These are phyloP conservation scores for Phytopythium helicoides DNA, from an alignment of 352 stramenopile species.

Conservation along the genomic window DNA sequence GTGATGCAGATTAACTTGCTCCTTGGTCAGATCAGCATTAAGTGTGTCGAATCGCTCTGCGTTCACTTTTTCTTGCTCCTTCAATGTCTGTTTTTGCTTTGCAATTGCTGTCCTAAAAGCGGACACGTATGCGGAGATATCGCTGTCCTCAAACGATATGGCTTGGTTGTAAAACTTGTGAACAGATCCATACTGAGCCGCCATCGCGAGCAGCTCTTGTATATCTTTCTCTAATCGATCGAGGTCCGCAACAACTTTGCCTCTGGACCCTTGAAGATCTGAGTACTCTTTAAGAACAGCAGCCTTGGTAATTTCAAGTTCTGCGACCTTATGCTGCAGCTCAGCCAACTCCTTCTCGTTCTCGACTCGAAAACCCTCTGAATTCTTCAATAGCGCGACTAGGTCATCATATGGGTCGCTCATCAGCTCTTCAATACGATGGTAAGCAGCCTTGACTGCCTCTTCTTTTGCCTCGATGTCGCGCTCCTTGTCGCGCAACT, in stretches of 20 bases:
- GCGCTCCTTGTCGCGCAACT: conserved; percentile 29
- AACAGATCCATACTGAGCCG: conserved; percentile 39
- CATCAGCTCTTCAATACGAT: conserved; percentile 67
- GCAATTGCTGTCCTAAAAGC: too few relatives aligned
- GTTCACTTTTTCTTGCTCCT: conserved; percentile 33
- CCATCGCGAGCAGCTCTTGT: conserved; percentile 42
- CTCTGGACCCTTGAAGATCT: conserved; percentile 32
- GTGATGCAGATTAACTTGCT: conserved; percentile 27
- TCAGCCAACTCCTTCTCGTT: conserved; percentile 28
- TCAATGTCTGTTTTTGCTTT: conserved; percentile 21
- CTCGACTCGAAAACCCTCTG: conserved; percentile 48
- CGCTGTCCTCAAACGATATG: conserved; percentile 47
- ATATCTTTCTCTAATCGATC: conserved; percentile 34
- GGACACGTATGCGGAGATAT: conserved; percentile 8
- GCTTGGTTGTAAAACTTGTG: conserved; percentile 57
- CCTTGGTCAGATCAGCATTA: conserved; percentile 41
- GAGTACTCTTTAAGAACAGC: conserved; percentile 30
- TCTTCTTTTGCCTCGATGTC: conserved; percentile 41
- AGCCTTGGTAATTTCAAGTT: conserved; percentile 25
- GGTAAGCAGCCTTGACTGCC: conserved; percentile 30
- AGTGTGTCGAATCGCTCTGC: conserved; percentile 42
- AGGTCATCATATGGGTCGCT: conserved; percentile 70
- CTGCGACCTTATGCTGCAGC: conserved; percentile 31
- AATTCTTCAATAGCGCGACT: conserved; percentile 43
- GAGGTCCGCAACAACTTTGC: conserved; percentile 53